Base-by-base conservation (phyloP, 2,329 filamentous ascomycete species). In the Fusarium illudens region DNA sequence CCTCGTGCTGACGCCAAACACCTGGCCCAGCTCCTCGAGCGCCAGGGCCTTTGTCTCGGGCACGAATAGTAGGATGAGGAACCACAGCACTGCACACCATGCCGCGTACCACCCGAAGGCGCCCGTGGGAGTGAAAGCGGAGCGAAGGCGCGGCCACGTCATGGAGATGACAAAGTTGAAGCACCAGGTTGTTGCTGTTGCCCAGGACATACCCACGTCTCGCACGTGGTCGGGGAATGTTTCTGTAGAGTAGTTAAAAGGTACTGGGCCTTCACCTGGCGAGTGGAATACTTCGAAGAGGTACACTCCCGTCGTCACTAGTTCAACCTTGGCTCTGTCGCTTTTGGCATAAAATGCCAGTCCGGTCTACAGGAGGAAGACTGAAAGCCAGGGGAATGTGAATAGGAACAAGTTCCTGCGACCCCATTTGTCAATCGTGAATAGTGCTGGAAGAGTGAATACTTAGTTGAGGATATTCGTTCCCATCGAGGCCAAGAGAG, bases 11-110 rank as follows among this genome's bases (percentile, higher is more conserved):
- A 77, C 69, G 34, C 67, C 67, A 49, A 77, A 77, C 19, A 77
- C 74, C 20, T 62, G 66, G 48, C 77, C 76, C 0, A 78, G 73
- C 60, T 77, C 75, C 65, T 77, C 75, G 7, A 77, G 69, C 4
- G 74, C 75, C 50, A 53, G 9, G 33, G 50, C 50, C 33, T 53
- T 53, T 6, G 33, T 53, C 50, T 53, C 50, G 4, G 50, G 50
- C 11, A 53, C 50, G 13, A 53, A 53, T 5, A 53, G 12, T n/a
- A 53, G 33, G 2, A 53, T 53, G 11, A 53, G 50, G 7, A 53
- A 53, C 50, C 33, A 53, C 1, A 53, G 17, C 2, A 20, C 15
- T 5, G 50, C 50, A 20, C 50, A 53, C 50, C 50, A 53, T 7
- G 50, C 50, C 1, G 50, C 33, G 22, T 53, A 53, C 50, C 33